Evolutionary conservation across 306 rosid species (phyloP).

Genomic region (Quercus aquifolioides): DNA sequence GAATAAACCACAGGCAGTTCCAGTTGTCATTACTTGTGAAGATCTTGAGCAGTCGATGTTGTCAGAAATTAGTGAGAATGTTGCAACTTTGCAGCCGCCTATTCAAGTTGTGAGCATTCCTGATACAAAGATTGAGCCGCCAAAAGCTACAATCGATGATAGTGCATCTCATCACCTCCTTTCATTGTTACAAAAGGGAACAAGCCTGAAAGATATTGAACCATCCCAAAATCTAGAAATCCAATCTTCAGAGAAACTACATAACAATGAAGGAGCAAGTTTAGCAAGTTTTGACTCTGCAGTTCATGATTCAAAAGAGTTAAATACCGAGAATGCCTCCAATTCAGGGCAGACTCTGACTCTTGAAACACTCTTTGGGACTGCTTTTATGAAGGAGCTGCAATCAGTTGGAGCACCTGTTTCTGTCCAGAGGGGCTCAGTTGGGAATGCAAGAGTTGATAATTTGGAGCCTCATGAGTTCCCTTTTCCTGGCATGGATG

Average conservation of each 20-base stretch:
- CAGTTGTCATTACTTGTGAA: slow-evolving; percentile 87
- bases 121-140: slow-evolving; percentile 43
- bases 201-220: slow-evolving; percentile 37
- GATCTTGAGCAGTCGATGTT: slow-evolving; percentile 89
- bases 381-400: slow-evolving; percentile 96
- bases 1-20: slow-evolving; percentile 53
- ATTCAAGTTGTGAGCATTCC: slow-evolving; percentile 38
- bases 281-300: slow-evolving; percentile 29
- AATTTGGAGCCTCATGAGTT: slow-evolving; percentile 49
- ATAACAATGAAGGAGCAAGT: slow-evolving; percentile 34
- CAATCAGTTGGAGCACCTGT: slow-evolving; percentile 98
- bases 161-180: slow-evolving; percentile 84
- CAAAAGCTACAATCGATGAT: slow-evolving; percentile 51
- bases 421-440: slow-evolving; percentile 69
- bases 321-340: slow-evolving; percentile 41
- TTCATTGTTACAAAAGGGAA: slow-evolving; percentile 78
- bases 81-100: slow-evolving; percentile 32
- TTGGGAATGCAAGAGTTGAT: slow-evolving; percentile 55
- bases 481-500: slow-evolving; percentile 46
- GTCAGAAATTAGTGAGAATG: slow-evolving; percentile 60
- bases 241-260: slow-evolving; percentile 32
- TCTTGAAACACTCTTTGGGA: slow-evolving; percentile 89
- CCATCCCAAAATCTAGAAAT: slow-evolving; percentile 29
- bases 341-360: slow-evolving; percentile 58
- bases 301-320: slow-evolving; percentile 46